Percentiles rank a stretch among this genome's conserved stretches.
phyloP scores from a whole-genome alignment of 371 early-diverging fungal genomes.

The Rhizopus stolonifer region DNA sequence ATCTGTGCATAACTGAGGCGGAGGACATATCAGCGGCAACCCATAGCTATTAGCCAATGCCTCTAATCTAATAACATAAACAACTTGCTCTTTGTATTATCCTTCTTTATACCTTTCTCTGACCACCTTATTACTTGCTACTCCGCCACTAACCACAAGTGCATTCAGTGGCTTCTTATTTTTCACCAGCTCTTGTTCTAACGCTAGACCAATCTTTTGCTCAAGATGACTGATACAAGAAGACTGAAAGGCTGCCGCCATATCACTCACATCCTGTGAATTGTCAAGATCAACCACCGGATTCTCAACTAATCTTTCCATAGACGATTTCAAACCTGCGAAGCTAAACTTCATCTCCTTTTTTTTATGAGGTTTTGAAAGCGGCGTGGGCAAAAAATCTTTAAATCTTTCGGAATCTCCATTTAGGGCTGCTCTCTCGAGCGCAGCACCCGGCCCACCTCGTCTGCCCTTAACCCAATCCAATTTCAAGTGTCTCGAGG shows the following conservation, averaged over 20 bases:
- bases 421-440: constrained; percentile 63
- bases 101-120: constrained; percentile 38
- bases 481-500: constrained; percentile 63
- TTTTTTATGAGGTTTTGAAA: constrained; percentile 54
- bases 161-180: constrained; percentile 48
- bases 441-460: constrained; percentile 78
- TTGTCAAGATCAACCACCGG: constrained; percentile 18
- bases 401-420: constrained; percentile 55
- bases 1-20: constrained; percentile 79
- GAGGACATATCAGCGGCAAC: constrained; percentile 70
- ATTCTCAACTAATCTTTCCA: constrained; percentile 49
- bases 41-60: constrained; percentile 40
- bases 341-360: constrained; percentile 72
- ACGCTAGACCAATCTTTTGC: constrained; percentile 64
- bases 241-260: constrained; percentile 78
- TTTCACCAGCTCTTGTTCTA: constrained; percentile 43
- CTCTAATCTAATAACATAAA: constrained; percentile 43
- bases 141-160: constrained; percentile 84
- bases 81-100: too few relatives aligned
- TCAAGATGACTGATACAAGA: constrained; percentile 67
- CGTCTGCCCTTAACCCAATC: constrained; percentile 67
- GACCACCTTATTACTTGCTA: constrained; percentile 70
- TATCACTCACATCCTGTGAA: constrained; percentile 53
- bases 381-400: constrained; percentile 61
- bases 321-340: constrained; percentile 75